Percentiles rank a stretch among this genome's conserved stretches.
These are phyloP conservation scores for Citrullus colocynthis DNA, from an alignment of 306 rosid genomes.

Conservation along the genomic window DNA sequence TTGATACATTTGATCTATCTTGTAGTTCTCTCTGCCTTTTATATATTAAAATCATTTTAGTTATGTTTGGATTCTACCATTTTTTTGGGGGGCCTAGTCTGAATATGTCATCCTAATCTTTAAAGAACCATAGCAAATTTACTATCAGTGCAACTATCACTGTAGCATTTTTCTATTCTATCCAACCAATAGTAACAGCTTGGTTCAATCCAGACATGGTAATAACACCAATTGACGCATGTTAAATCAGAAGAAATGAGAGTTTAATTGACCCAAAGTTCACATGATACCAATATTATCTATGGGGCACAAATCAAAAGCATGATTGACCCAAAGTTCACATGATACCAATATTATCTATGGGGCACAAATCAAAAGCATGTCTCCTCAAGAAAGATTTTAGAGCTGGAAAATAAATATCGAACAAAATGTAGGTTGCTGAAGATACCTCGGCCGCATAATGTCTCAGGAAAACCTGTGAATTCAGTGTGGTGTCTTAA, in stretches of 20 bases:
- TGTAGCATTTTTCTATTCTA: too few relatives aligned
- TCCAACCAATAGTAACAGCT: too few relatives aligned
- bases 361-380: neutral
- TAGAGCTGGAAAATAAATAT: neutral
- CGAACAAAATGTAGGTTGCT: neutral
- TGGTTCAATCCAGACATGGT: neutral
- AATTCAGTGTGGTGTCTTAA: conserved; percentile 35
- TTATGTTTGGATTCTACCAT: too few relatives aligned
- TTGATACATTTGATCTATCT: too few relatives aligned
- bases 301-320: neutral
- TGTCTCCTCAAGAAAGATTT: neutral
- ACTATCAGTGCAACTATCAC: too few relatives aligned
- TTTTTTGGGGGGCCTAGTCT: too few relatives aligned
- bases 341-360: neutral
- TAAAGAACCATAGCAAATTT: too few relatives aligned
- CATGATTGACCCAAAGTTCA: neutral
- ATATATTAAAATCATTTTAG: too few relatives aligned
- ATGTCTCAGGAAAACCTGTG: neutral
- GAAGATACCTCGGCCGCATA: neutral
- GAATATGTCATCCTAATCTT: too few relatives aligned
- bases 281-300: neutral
- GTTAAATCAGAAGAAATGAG: neutral
- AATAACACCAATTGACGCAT: neutral
- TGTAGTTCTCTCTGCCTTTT: too few relatives aligned
- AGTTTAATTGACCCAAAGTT: neutral